Evolutionary conservation across 208 protist species (phyloP), one percentile per base, ranked within the genome.

Genomic region (Trypanosoma melophagium): DNA sequence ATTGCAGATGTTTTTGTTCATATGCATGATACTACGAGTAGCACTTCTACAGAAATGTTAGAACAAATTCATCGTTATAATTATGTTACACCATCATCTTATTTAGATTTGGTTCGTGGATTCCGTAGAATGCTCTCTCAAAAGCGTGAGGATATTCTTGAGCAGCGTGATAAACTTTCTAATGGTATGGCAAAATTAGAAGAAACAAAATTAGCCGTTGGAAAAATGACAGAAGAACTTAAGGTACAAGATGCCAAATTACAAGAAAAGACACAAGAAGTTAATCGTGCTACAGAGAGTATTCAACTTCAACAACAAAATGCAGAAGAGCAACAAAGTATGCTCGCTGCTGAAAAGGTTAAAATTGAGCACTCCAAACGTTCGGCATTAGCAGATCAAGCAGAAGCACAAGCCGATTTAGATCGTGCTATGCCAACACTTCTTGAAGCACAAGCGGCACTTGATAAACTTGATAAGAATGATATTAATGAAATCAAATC

Each of bases 81-180:
- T 78, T 99, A 99, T 83, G 96, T 99, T 35, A 99, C 98, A 19
- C 98, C 98, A n/a, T 98, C 98, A 24, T 98, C 96, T 42, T 99
- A 98, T 78, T 76, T 99, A 14, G 95, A 98, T 61, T 87, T 99
- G 25, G 94, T 99, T 25, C 92, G 88, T 58, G 95, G 94, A 19
- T 99, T 99, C 87, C 84, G 81, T 56, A 76, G 81, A 41, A 84
- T 99, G 75, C 79, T 99, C 47, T 72, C 71, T 47, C 89, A 97
- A 63, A 99, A 99, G 83, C 85, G 87, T 19, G 86, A 88, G n/a
- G 81, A 88, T 58, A 93, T 99, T 52, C 67, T 95, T 41, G 89
- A 92, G 68, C 93, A 99, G 80, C 98, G 97, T 68, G 98, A 99
- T 69, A 98, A 99, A 73, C 88, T 99, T 40, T 69, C 97, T 7